Conservation (phyloP, 2,329 filamentous ascomycete species). For the Phoma sp. region DNA sequence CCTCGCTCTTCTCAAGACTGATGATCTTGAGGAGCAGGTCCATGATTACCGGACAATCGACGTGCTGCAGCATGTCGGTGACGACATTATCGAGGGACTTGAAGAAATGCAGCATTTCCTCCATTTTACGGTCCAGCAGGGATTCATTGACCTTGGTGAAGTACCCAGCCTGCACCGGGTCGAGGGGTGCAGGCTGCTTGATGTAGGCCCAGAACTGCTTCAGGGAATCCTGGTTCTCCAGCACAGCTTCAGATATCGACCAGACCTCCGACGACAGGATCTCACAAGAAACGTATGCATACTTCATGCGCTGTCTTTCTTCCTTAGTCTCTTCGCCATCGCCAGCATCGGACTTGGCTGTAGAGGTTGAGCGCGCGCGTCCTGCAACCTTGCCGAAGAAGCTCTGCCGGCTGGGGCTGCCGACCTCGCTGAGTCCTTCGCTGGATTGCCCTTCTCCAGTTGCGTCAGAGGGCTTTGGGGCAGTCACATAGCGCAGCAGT, state of each 20-base stretch:
- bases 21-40: conserved; percentile 96
- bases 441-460: conserved; percentile 45
- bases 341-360: conserved; percentile 49
- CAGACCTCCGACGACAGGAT: conserved; percentile 94
- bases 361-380: conserved; percentile 52
- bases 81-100: conserved; percentile 83
- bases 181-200: conserved; percentile 80
- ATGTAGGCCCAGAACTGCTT: conserved; percentile 91
- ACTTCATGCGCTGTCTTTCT: conserved; percentile 91
- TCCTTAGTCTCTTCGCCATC: conserved; percentile 69
- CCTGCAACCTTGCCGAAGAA: conserved; percentile 56
- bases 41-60: conserved; percentile 98
- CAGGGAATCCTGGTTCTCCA: conserved; percentile 80
- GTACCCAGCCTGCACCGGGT: conserved; percentile 93
- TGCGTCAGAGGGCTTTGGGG: conserved; percentile 64
- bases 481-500: conserved; percentile 89
- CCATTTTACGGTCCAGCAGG: conserved; percentile 96
- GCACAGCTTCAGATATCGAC: conserved; percentile 92
- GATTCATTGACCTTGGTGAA: conserved; percentile 99
- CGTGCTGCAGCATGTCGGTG: conserved; percentile 84
- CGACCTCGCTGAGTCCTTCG: conserved; percentile 54
- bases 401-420: conserved; percentile 42
- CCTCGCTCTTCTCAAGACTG: conserved; percentile 89
- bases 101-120: conserved; percentile 92
- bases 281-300: conserved; percentile 91